phyloP scores from a whole-genome alignment of 306 rosid genomes.

The Corylus heterophylla region DNA sequence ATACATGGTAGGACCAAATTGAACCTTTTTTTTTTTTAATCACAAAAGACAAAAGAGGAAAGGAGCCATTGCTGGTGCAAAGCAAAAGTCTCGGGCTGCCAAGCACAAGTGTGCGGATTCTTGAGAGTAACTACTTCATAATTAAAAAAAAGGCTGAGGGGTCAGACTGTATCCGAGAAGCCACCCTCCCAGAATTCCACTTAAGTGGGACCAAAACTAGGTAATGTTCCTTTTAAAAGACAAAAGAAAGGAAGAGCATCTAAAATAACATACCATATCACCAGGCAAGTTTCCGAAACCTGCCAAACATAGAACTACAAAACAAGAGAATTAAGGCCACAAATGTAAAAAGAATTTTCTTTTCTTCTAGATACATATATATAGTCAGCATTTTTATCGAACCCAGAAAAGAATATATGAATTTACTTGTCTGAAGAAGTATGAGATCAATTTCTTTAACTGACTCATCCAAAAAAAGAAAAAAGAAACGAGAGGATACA shows the following conservation, averaged over 20 bases:
- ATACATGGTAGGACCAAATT: neutral
- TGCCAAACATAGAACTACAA: conserved; percentile 81
- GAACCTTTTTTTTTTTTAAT: neutral
- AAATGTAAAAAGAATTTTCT: conserved; percentile 18
- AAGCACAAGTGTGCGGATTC: neutral
- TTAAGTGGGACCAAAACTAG: neutral
- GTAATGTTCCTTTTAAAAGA: neutral
- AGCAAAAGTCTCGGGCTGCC: neutral
- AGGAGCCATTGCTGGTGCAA: neutral
- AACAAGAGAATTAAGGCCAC: conserved; percentile 56
- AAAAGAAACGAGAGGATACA: conserved; percentile 51
- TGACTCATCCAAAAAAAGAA: neutral
- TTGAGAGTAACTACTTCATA: neutral
- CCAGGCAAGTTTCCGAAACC: conserved; percentile 98
- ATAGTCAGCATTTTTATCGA: conserved; percentile 1
- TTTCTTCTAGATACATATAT: conserved; percentile 8
- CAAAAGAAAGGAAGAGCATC: conserved; percentile 24
- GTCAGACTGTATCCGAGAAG: neutral
- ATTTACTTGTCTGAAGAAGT: conserved; percentile 13
- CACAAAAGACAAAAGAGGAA: neutral
- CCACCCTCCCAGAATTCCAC: neutral
- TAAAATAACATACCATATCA: conserved; percentile 72
- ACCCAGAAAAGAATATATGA: neutral
- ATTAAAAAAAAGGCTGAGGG: neutral
- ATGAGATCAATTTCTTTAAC: conserved; percentile 17